A percentile compares a stretch with the other conserved stretches of the same genome.
phyloP scores from a whole-genome alignment of 345 rosid species.

The Populus nigra region DNA sequence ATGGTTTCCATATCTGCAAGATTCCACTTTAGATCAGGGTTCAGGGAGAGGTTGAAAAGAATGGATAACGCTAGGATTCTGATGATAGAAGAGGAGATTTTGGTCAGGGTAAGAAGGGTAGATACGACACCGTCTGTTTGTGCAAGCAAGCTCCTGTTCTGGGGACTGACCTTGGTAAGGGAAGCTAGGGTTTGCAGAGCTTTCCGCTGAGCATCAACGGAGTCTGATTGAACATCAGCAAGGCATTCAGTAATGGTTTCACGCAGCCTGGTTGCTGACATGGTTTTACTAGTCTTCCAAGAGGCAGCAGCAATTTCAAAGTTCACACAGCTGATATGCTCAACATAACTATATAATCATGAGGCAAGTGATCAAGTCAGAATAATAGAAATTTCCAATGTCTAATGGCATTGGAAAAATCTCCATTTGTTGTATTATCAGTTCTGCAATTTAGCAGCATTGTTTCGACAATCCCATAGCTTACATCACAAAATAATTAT shows the following conservation, averaged over 20 bases:
- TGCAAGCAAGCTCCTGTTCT: constrained; percentile 40
- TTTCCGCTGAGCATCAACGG: constrained; percentile 35
- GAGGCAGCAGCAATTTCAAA: not conserved
- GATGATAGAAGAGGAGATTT: constrained; percentile 30
- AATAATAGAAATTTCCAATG: not conserved
- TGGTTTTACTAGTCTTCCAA: not conserved
- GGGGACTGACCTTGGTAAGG: constrained; percentile 47
- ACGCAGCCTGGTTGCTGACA: constrained; percentile 31
- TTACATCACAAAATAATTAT: no score
- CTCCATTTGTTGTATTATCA: not conserved
- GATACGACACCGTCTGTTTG: constrained; percentile 42
- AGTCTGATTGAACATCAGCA: constrained; percentile 33
- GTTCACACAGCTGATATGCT: not conserved
- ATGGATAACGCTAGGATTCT: constrained; percentile 39
- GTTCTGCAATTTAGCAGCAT: not conserved
- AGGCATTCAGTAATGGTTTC: constrained; percentile 33
- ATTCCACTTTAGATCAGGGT: constrained; percentile 46
- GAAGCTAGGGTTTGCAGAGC: constrained; percentile 47
- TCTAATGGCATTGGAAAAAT: constrained; percentile 7
- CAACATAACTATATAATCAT: not conserved
- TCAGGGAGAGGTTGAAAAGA: constrained; percentile 61
- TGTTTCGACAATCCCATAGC: constrained; percentile 8
- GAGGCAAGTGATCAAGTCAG: no score
- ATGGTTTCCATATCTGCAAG: constrained; percentile 51
- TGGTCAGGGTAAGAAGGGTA: constrained; percentile 34